Conservation (phyloP, 768 basidiomycete species). For the Phaeotremella fagi region DNA sequence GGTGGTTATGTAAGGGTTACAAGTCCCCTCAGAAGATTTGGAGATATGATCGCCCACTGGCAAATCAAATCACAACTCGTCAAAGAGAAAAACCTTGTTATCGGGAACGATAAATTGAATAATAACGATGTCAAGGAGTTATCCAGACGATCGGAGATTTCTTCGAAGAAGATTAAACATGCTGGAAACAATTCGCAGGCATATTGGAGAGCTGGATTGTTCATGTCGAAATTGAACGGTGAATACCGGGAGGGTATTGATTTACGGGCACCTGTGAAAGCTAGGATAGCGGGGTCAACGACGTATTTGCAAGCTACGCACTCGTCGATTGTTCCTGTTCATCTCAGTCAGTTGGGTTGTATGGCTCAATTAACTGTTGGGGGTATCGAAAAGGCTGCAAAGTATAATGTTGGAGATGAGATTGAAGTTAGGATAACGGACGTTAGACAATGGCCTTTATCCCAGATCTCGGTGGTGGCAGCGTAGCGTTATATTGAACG, state of each 20-base stretch:
- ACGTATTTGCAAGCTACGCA: neutral
- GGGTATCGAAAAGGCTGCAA: neutral
- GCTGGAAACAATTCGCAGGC: constrained; percentile 7
- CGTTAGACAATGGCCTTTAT: constrained; percentile 19
- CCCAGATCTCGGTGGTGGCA: neutral
- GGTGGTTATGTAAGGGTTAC: constrained; percentile 82
- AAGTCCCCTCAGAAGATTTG: constrained; percentile 78
- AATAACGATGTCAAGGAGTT: constrained; percentile 15
- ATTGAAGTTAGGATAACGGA: constrained; percentile 16
- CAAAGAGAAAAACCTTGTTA: constrained; percentile 1
- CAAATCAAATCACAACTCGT: constrained; percentile 75
- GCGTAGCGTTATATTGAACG: neutral
- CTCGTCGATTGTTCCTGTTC: neutral
- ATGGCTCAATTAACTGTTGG: neutral
- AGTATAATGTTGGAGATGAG: constrained; percentile 16
- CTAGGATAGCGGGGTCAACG: constrained; percentile 9
- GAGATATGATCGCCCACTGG: constrained; percentile 82
- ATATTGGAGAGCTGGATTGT: constrained; percentile 23
- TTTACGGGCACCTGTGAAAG: constrained; percentile 5
- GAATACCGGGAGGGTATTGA: constrained; percentile 3
- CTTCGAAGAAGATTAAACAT: constrained; percentile 6
- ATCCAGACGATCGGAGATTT: constrained; percentile 9
- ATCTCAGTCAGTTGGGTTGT: neutral
- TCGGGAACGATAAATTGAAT: neutral
- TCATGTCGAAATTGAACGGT: constrained; percentile 1